Conservation (phyloP, 352 stramenopile genomes). For the Phytophthora syringae region DNA sequence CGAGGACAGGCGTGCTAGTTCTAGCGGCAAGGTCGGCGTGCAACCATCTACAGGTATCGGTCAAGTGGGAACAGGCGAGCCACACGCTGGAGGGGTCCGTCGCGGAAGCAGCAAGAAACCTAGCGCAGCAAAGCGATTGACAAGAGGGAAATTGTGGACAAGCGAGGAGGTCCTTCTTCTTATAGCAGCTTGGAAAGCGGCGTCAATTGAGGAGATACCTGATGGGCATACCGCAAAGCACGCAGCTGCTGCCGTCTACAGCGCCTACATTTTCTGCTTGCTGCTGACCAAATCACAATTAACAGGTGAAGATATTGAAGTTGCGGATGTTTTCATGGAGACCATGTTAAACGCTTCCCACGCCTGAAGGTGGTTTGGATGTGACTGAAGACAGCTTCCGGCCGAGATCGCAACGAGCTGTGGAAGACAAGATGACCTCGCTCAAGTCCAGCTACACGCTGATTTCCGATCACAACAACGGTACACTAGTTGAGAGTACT, state of each 20-base stretch:
- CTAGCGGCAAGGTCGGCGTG: no score
- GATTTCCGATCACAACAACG: conserved; percentile 7
- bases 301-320: no score
- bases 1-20: no score
- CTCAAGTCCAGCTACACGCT: neutral
- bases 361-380: no score
- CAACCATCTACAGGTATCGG: no score
- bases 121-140: neutral
- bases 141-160: neutral
- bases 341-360: no score
- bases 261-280: no score
- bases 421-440: conserved; percentile 11
- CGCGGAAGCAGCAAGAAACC: no score
- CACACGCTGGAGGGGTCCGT: neutral
- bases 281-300: conserved; percentile 1
- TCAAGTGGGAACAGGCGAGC: no score
- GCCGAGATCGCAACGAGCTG: conserved; percentile 1
- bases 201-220: conserved; percentile 3
- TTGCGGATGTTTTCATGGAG: no score
- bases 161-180: conserved; percentile 8
- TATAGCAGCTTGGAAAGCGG: conserved; percentile 1
- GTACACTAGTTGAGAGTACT: neutral
- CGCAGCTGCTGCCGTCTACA: conserved; percentile 8
- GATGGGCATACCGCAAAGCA: conserved; percentile 4
- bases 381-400: no score